Conservation (phyloP, 2,329 filamentous ascomycete species). For the Xylariales sp. region DNA sequence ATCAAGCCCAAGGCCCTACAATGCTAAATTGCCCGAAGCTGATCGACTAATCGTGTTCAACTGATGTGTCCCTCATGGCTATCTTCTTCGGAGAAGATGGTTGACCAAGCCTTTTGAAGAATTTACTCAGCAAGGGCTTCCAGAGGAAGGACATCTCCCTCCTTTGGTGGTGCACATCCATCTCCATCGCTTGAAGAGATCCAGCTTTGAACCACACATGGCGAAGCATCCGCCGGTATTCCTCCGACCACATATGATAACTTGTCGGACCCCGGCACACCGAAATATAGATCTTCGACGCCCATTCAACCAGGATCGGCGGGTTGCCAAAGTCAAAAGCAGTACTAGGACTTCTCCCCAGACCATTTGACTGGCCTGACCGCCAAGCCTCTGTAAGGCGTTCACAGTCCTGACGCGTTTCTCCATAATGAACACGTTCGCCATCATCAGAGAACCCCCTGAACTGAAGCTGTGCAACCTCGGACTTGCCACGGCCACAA, state of each 20-base stretch:
- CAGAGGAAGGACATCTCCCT: neutral
- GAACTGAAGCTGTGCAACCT: constrained; percentile 2
- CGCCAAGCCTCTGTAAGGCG: neutral
- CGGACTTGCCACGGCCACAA: neutral
- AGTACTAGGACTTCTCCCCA: neutral
- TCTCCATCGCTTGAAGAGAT: neutral
- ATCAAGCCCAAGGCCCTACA: no score
- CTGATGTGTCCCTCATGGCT: no score
- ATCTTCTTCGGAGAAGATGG: no score
- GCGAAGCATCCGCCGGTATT: neutral
- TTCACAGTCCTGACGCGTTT: neutral
- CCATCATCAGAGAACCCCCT: constrained; percentile 6
- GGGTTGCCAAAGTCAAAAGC: neutral
- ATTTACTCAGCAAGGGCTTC: neutral
- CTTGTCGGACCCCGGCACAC: constrained; percentile 9
- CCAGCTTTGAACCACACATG: constrained; percentile 4
- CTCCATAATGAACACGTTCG: constrained; percentile 7
- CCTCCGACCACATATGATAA: constrained; percentile 5
- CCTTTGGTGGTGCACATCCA: neutral
- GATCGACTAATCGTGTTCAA: no score
- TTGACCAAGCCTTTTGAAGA: neutral
- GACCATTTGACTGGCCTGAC: neutral
- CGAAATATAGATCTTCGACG: constrained; percentile 7
- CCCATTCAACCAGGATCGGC: constrained; percentile 10
- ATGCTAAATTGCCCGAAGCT: no score